Evolutionary conservation across 768 basidiomycete species (phyloP).

Genomic region (Auriscalpium vulgare): DNA sequence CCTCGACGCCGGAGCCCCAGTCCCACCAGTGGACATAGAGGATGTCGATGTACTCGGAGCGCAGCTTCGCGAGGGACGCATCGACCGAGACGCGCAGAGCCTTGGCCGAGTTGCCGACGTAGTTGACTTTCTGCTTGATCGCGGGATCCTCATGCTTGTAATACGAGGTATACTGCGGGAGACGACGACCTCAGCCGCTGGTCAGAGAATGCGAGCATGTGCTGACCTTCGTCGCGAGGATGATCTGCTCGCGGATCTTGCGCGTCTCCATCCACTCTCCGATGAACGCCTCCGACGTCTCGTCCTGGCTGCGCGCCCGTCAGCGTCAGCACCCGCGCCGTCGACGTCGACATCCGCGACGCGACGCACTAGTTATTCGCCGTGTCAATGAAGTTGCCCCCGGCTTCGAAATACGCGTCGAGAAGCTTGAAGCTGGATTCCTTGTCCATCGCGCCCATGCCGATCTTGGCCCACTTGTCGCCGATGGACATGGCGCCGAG

Average conservation of each 20-base stretch:
- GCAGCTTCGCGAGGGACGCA: constrained; percentile 39
- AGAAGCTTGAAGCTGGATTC: constrained; percentile 30
- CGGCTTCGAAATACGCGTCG: constrained; percentile 29
- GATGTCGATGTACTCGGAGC: constrained; percentile 53
- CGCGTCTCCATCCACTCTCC: constrained; percentile 35
- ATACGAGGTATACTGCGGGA: constrained; percentile 19
- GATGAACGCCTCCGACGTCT: constrained; percentile 26
- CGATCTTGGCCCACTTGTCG: constrained; percentile 26
- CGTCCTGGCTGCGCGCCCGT: constrained; percentile 14
- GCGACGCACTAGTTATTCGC: constrained; percentile 27
- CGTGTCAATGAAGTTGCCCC: constrained; percentile 28
- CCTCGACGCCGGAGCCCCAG: constrained; percentile 33
- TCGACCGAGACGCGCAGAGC: constrained; percentile 25
- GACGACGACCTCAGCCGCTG: background rate
- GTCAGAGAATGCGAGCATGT: background rate
- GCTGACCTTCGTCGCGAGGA: constrained; percentile 22
- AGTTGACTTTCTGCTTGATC: constrained; percentile 30
- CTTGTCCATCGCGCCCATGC: constrained; percentile 28
- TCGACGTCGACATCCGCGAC: background rate
- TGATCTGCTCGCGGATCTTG: constrained; percentile 30
- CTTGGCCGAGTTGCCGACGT: constrained; percentile 33
- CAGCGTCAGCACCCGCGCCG: background rate
- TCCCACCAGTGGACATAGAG: constrained; percentile 51
- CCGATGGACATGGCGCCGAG: constrained; percentile 33
- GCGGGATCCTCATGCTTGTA: constrained; percentile 14